phyloP scores from a whole-genome alignment of 352 stramenopile species.

The Globisporangium sylvaticum region DNA sequence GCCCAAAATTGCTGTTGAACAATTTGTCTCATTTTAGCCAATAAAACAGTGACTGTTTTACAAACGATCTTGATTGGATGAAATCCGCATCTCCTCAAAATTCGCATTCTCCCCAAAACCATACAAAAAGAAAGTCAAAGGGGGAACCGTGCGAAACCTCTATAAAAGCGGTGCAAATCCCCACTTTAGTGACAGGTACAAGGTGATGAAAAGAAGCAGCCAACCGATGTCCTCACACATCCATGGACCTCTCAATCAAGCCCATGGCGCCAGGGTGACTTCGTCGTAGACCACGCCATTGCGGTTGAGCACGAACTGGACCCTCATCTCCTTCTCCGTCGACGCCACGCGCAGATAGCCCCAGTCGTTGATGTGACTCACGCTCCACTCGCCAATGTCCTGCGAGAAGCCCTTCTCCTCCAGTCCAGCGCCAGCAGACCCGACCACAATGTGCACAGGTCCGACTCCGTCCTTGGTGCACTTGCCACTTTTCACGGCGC shows the following conservation, averaged over 20 bases:
- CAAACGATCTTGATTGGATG: neutral
- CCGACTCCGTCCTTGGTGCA: constrained; percentile 65
- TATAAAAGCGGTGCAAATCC: neutral
- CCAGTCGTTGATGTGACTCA: constrained; percentile 77
- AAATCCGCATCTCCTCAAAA: too few species aligned
- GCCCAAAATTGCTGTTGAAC: too few species aligned
- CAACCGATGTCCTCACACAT: neutral
- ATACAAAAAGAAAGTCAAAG: too few species aligned
- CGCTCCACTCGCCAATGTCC: constrained; percentile 73
- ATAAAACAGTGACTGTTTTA: too few species aligned
- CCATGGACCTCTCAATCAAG: constrained; percentile 15
- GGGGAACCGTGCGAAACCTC: too few species aligned
- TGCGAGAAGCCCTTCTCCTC: constrained; percentile 58
- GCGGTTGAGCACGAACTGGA: constrained; percentile 81
- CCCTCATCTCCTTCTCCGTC: constrained; percentile 55
- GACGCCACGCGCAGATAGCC: constrained; percentile 66
- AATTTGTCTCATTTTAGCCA: neutral
- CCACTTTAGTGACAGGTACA: neutral
- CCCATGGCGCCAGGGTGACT: constrained; percentile 56
- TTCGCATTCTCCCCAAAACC: too few species aligned
- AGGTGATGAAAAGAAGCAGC: neutral
- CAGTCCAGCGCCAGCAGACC: constrained; percentile 77
- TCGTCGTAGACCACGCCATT: constrained; percentile 80
- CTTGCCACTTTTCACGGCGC: constrained; percentile 66
- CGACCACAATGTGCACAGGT: constrained; percentile 86